Conservation (phyloP, 495 filamentous ascomycete species). For the Penicillium nucicola region DNA sequence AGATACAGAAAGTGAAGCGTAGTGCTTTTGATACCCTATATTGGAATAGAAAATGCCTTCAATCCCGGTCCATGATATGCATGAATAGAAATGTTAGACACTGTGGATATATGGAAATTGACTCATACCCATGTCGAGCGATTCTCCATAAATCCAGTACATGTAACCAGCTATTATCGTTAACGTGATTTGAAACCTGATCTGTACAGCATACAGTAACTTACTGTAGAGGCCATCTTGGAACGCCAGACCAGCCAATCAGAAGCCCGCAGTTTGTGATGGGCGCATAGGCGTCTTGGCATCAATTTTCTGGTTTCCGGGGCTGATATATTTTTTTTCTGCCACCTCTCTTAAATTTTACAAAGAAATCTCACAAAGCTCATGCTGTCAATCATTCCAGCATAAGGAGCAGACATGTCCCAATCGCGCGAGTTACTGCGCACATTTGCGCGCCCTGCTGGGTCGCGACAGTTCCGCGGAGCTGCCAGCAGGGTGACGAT, state of each 20-base stretch:
- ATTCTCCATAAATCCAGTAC: background rate
- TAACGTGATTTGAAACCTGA: background rate
- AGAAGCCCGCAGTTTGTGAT: slow-evolving; percentile 26
- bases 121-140: background rate
- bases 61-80: no score
- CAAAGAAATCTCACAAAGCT: background rate
- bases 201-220: no score
- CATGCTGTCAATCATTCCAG: slow-evolving; percentile 37
- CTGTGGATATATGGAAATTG: background rate
- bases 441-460: slow-evolving; percentile 15
- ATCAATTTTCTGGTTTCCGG: slow-evolving; percentile 28
- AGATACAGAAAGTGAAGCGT: slow-evolving; percentile 38
- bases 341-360: background rate
- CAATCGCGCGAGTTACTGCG: slow-evolving; percentile 27
- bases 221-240: background rate
- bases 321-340: slow-evolving; percentile 16
- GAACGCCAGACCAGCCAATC: slow-evolving; percentile 27
- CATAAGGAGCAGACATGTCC: slow-evolving; percentile 27
- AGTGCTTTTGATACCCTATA: slow-evolving; percentile 4
- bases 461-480: slow-evolving; percentile 30
- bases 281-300: slow-evolving; percentile 25
- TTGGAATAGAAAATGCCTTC: background rate
- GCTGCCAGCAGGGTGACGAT: slow-evolving; percentile 16
- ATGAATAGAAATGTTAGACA: background rate
- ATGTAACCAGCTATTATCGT: no score